phyloP scores from a whole-genome alignment of 352 stramenopile species.

The Plasmopara muralis region DNA sequence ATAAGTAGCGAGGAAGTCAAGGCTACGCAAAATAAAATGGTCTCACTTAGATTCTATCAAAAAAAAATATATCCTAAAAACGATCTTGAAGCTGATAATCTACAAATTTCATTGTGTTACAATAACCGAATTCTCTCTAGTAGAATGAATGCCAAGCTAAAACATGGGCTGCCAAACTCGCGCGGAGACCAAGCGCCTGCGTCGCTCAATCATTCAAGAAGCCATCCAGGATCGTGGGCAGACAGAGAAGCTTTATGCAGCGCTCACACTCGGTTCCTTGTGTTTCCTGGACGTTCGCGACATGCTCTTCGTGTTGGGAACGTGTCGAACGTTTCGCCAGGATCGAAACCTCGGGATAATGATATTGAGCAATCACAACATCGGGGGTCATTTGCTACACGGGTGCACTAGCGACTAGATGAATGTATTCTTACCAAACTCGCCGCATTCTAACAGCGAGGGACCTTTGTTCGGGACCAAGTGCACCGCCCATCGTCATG shows the following conservation, averaged over 20 bases:
- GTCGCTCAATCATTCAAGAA: conserved; percentile 5
- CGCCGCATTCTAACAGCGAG: conserved; percentile 9
- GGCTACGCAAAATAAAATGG: no score
- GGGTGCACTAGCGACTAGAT: conserved; percentile 27
- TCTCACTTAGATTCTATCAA: no score
- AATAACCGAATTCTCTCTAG: no score
- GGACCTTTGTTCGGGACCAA: conserved; percentile 14
- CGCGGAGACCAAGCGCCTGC: conserved; percentile 21
- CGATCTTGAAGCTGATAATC: no score
- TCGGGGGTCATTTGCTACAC: conserved; percentile 27
- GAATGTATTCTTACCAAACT: conserved; percentile 19
- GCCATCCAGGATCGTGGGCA: conserved; percentile 1
- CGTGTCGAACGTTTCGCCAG: conserved; percentile 24
- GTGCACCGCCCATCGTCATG: conserved; percentile 15
- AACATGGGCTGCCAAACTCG: conserved; percentile 4
- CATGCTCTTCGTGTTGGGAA: conserved; percentile 21
- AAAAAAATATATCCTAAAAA: no score
- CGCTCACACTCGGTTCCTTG: conserved; percentile 19
- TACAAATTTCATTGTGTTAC: no score
- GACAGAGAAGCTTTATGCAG: conserved; percentile 20
- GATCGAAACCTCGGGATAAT: conserved; percentile 18
- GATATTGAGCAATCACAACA: conserved; percentile 22
- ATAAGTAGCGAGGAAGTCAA: no score
- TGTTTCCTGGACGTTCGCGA: conserved; percentile 26
- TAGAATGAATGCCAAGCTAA: no score